A percentile compares a stretch with the other conserved stretches of the same genome.
Conservation (phyloP, 495 filamentous ascomycete species). For the Aspergillus conjunctus region DNA sequence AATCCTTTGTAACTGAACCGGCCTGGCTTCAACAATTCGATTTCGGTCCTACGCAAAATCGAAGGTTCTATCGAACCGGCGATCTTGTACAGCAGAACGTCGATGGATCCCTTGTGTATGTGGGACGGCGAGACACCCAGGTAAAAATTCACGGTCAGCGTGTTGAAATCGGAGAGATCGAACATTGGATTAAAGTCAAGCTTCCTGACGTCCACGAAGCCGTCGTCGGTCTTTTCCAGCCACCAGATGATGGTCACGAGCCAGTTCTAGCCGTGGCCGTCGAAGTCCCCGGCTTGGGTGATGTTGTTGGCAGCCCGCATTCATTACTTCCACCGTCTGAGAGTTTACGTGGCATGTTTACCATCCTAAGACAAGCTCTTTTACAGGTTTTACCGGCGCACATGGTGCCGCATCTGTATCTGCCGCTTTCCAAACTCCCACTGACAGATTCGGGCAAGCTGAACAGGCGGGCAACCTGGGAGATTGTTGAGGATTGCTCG, state of each 20-base stretch:
- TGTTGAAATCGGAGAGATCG: conserved; percentile 22
- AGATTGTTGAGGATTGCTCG: background rate
- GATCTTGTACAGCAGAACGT: conserved; percentile 17
- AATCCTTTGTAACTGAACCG: conserved; percentile 11
- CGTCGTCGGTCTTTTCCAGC: conserved; percentile 9
- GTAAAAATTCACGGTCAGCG: conserved; percentile 25
- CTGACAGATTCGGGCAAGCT: conserved; percentile 17
- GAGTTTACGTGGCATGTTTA: background rate
- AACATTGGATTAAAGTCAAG: conserved; percentile 9
- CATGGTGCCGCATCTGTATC: conserved; percentile 17
- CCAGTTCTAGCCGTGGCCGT: conserved; percentile 7
- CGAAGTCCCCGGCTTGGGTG: background rate
- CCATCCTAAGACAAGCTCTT: background rate
- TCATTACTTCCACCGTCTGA: background rate
- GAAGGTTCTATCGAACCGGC: conserved; percentile 18
- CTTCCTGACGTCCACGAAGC: conserved; percentile 12
- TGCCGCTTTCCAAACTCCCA: conserved; percentile 15
- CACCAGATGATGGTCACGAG: background rate
- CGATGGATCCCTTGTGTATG: conserved; percentile 14
- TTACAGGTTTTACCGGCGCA: conserved; percentile 11
- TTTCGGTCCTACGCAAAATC: conserved; percentile 16
- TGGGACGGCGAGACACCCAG: conserved; percentile 20
- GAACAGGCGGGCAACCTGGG: conserved; percentile 13
- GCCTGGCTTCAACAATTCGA: conserved; percentile 12
- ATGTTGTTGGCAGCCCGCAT: background rate